Percentiles rank a stretch among this genome's conserved stretches.
Conservation (phyloP, 768 basidiomycete species). For the Collybia sordida region DNA sequence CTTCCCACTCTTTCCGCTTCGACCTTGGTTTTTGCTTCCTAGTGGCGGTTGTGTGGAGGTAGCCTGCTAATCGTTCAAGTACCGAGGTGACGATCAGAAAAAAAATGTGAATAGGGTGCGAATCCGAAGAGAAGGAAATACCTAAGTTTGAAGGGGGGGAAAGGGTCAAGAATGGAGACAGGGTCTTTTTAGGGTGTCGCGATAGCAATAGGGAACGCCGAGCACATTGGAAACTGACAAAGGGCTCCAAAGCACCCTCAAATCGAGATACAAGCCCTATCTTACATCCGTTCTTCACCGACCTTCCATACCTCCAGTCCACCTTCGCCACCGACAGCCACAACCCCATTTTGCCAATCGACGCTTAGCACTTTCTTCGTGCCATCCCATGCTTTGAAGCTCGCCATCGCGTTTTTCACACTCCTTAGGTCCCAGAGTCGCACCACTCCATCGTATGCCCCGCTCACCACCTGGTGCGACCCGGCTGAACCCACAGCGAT, state of each 20-base stretch:
- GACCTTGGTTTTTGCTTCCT: no score
- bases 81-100: no score
- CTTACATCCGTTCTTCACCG: slow-evolving; percentile 29
- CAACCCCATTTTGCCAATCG: slow-evolving; percentile 56
- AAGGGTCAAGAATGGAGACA: no score
- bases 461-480: slow-evolving; percentile 61
- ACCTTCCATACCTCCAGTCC: slow-evolving; percentile 67
- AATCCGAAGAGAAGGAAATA: no score
- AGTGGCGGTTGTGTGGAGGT: no score
- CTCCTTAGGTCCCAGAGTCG: slow-evolving; percentile 81
- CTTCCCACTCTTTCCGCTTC: no score
- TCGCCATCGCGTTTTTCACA: slow-evolving; percentile 60
- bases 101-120: no score
- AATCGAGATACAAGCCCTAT: background rate
- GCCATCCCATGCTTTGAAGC: slow-evolving; percentile 60
- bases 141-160: no score
- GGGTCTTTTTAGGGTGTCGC: no score
- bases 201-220: no score
- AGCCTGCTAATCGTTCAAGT: no score
- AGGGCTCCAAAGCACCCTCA: background rate
- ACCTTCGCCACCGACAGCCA: slow-evolving; percentile 63
- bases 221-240: background rate
- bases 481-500: slow-evolving; percentile 32
- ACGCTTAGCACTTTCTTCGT: slow-evolving; percentile 56
- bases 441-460: slow-evolving; percentile 76